Evolutionary conservation across 2,329 filamentous ascomycete genomes (phyloP).

Genomic region (Torrubiella hemipterigena): DNA sequence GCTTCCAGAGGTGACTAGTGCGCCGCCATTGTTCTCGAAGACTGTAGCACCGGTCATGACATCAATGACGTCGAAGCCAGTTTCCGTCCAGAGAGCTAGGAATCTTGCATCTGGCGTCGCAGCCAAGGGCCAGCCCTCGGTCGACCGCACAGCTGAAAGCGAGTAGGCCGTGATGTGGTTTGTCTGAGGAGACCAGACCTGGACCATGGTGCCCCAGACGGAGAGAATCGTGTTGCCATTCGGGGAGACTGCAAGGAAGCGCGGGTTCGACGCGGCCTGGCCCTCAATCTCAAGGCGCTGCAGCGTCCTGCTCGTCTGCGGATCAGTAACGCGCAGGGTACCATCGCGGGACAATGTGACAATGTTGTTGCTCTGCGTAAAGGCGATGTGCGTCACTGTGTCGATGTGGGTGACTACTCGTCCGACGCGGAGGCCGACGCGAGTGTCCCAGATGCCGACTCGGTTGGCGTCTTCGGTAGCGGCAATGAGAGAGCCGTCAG

Average conservation of each 20-base stretch:
- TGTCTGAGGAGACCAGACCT: slow-evolving; percentile 21
- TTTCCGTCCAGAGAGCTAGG: slow-evolving; percentile 26
- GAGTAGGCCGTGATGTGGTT: slow-evolving; percentile 22
- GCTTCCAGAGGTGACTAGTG: slow-evolving; percentile 20
- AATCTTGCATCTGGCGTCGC: slow-evolving; percentile 25
- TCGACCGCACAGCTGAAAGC: slow-evolving; percentile 17
- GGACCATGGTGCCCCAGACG: slow-evolving; percentile 25
- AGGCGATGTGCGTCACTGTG: slow-evolving; percentile 23
- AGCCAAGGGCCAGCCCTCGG: slow-evolving; percentile 27
- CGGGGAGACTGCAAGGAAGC: slow-evolving; percentile 18
- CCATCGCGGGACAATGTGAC: slow-evolving; percentile 25
- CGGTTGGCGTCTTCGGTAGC: slow-evolving; percentile 16
- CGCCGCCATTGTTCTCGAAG: slow-evolving; percentile 13
- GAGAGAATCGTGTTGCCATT: slow-evolving; percentile 21
- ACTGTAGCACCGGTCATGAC: slow-evolving; percentile 19
- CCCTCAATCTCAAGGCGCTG: slow-evolving; percentile 22
- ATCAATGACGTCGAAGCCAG: slow-evolving; percentile 28
- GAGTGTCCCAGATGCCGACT: slow-evolving; percentile 20
- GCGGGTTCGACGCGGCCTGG: slow-evolving; percentile 14
- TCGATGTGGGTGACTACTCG: slow-evolving; percentile 22
- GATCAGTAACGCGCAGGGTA: slow-evolving; percentile 22
- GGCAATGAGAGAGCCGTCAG: slow-evolving; percentile 17
- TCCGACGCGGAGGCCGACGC: slow-evolving; percentile 15
- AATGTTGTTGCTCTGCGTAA: slow-evolving; percentile 17
- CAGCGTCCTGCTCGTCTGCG: slow-evolving; percentile 19